Base-by-base conservation (phyloP, 441 rosid species). In the Viola pubescens region DNA sequence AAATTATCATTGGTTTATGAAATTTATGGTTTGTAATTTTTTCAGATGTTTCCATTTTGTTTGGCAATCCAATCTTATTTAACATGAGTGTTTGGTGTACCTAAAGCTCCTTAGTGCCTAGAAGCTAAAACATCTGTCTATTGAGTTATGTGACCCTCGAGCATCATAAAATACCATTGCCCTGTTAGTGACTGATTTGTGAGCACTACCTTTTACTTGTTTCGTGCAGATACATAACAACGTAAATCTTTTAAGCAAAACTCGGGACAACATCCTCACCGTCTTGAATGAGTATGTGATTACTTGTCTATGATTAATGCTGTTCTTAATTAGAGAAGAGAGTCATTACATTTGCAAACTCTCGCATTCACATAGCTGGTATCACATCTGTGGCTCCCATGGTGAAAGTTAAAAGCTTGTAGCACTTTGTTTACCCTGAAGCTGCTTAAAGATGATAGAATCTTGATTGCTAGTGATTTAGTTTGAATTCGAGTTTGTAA, bases 221-320 rank as follows among this genome's bases (percentile, higher is more conserved):
- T 46, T 58, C 7, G 64, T 69, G 81, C 90, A 89, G 95, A 73
- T 87, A 70, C 88, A 77, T 49, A 90, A 87, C 48, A 89, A 89
- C 58, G 51, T 83, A 52, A 82, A 70, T 61, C 85, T 89, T 63
- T 71, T 89, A 48, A 62, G 81, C 79, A 83, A 77, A 80, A 72
- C 83, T 11, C 76, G 95, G 70, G 97, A 87, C 70, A 89, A 83
- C 73, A 89, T 89, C 73, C 71, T 81, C n/a, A 56, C 88, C 14
- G 72, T 87, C 68, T 61, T 89, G 81, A 87, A 87, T 34, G 95
- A 85, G 95, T 89, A 89, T 41, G 80, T 59, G 52, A 46, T 52
- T 43, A 41, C 58, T 49, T 70, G 57, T 62, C 10, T 40, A 4
- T 8, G 26, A 7, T 10, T 12, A 34, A 34, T 5, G 7, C 16